These are phyloP conservation scores for Malus hybrid DNA, from an alignment of 331 rosid genomes.

Conservation along the genomic window DNA sequence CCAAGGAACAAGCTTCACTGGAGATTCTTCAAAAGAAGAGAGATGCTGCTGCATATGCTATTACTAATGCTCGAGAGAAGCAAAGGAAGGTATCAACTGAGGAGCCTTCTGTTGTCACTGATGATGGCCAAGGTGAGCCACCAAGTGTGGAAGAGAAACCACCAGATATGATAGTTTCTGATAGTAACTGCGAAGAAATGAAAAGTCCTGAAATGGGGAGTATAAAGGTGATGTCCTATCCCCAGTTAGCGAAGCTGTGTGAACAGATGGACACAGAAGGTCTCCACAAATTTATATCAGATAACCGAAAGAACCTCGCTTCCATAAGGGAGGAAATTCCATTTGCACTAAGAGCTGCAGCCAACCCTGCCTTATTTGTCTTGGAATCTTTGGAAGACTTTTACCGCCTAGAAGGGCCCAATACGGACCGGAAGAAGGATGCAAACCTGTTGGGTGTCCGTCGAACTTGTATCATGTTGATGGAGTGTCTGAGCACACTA, in stretches of 20 bases:
- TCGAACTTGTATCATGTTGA: slow-evolving; percentile 95
- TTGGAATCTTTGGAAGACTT: slow-evolving; percentile 84
- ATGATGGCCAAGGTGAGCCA: slow-evolving; percentile 35
- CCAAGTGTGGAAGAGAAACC: slow-evolving; percentile 49
- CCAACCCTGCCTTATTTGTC: slow-evolving; percentile 70
- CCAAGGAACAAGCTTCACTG: slow-evolving; percentile 73
- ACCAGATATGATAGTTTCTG: slow-evolving; percentile 39
- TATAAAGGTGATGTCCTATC: slow-evolving; percentile 52
- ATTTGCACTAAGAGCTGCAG: slow-evolving; percentile 71
- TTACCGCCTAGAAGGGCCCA: slow-evolving; percentile 55
- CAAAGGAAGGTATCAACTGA: slow-evolving; percentile 58
- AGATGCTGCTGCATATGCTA: slow-evolving; percentile 73
- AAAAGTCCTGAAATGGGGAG: slow-evolving; percentile 33
- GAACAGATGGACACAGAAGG: slow-evolving; percentile 87
- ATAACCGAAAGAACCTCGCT: slow-evolving; percentile 91
- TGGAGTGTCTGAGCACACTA: slow-evolving; percentile 87
- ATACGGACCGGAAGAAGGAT: slow-evolving; percentile 82
- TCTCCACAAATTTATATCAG: slow-evolving; percentile 92
- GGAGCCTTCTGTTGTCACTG: slow-evolving; percentile 33
- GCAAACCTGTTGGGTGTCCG: slow-evolving; percentile 86
- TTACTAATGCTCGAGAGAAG: slow-evolving; percentile 70
- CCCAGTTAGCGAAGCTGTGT: slow-evolving; percentile 63
- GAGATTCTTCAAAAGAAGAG: slow-evolving; percentile 80
- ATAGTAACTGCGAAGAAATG: slow-evolving; percentile 32
- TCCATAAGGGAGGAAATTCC: slow-evolving; percentile 88